Evolutionary conservation across 371 early-diverging fungal species (phyloP), one percentile per base, ranked within the genome.

Genomic region (Mucor lusitanicus): DNA sequence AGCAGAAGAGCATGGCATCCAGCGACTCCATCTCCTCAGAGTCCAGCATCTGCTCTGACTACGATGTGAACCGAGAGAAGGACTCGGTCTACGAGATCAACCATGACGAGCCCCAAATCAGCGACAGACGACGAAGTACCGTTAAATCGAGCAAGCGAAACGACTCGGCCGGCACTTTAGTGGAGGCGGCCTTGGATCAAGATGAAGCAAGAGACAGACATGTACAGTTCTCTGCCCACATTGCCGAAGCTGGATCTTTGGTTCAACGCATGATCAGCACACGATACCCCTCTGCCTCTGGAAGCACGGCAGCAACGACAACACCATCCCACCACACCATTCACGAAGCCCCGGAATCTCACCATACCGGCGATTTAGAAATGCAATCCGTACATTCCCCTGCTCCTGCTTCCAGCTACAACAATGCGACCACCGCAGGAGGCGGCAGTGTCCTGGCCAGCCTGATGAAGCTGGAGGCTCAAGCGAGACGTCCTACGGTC

Each of bases 101-200:
- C 17, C 35, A 62, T 33, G 62, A 62, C 11, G 32, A 35, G 28
- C 32, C 19, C 8, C 13, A 32, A 23, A 33, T 23, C 3, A 23
- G 33, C 21, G 50, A 61, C 19, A 46, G 44, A 62, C 37, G 35
- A 50, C 62, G 62, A 17, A 37, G 53, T 37, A 35, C 62, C 12
- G 50, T 50, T 32, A 53, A 21, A 25, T 53, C 53, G 19, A 21
- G 48, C 12, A 21, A 28, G 21, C 39, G 63, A 63, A 54, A 27
- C 13, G 63, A 54, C n/a, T 63, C 44, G 15, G 60, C 66, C 5
- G 60, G 56, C 9, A 71, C 81, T 3, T 66, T 83, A 0, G 74
- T 83, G 12, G 81, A 79, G 48, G 83, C 83, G 13, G 83, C 78
- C 7, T 59, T 83, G 53, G 83, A 80, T 56, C 75, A 83, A 57